phyloP scores from a whole-genome alignment of 768 basidiomycete species.

The Pleurotus ostreatus region DNA sequence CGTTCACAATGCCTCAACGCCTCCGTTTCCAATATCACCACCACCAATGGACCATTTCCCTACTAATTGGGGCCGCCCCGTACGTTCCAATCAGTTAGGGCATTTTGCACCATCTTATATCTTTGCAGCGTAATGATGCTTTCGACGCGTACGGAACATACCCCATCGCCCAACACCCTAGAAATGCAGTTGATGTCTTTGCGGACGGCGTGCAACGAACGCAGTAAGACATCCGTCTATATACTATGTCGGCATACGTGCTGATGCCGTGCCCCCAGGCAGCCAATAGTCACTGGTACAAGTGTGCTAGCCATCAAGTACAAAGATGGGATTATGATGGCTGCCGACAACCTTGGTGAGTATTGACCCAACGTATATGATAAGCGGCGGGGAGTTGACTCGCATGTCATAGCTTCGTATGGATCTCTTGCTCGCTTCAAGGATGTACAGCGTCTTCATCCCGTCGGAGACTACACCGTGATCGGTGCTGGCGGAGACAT shows the following conservation, averaged over 20 bases:
- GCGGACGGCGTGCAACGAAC: constrained; percentile 72
- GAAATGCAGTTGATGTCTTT: constrained; percentile 51
- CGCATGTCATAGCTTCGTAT: constrained; percentile 70
- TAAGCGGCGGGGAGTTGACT: background rate
- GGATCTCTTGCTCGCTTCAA: constrained; percentile 97
- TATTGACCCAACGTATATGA: constrained; percentile 1
- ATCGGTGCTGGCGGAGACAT: constrained; percentile 95
- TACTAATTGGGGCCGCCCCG: constrained; percentile 79
- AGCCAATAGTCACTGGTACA: constrained; percentile 97
- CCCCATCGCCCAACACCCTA: constrained; percentile 62
- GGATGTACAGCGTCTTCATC: constrained; percentile 84
- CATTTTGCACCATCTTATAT: background rate
- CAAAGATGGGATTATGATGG: constrained; percentile 97
- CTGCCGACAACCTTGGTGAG: constrained; percentile 94
- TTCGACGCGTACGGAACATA: constrained; percentile 76
- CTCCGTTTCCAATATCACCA: constrained; percentile 6
- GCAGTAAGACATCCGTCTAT: constrained; percentile 45
- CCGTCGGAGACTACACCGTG: constrained; percentile 80
- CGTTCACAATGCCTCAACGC: background rate
- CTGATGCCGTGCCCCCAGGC: constrained; percentile 38
- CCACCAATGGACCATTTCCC: constrained; percentile 76
- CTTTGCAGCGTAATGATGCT: constrained; percentile 62
- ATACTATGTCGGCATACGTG: background rate
- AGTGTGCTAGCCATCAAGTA: constrained; percentile 91
- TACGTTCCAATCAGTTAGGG: constrained; percentile 27